Conservation (phyloP, 2,329 filamentous ascomycete genomes). For the Trichoderma sp. region DNA sequence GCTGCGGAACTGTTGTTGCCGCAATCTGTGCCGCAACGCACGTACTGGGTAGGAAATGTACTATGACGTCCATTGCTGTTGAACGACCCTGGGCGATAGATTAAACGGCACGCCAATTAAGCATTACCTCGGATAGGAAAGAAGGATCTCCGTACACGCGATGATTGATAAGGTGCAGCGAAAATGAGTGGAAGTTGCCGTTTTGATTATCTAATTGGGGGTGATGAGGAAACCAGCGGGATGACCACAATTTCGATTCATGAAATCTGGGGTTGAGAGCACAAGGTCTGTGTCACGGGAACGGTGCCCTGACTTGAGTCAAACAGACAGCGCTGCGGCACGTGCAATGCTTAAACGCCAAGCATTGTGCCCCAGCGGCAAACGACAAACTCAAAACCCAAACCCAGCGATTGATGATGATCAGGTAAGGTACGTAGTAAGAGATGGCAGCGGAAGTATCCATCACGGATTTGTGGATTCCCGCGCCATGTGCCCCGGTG, state of each 20-base stretch:
- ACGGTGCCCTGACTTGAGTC: not conserved
- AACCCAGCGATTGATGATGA: not conserved
- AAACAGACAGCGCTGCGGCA: not conserved
- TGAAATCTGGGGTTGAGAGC: not conserved
- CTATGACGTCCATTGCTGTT: not conserved
- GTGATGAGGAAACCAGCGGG: not conserved
- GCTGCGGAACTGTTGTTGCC: not conserved
- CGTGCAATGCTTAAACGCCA: not conserved
- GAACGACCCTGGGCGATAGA: not conserved
- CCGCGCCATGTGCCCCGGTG: slow-evolving; percentile 2
- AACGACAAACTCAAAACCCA: not conserved
- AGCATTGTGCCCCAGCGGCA: not conserved
- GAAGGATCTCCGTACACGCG: not conserved
- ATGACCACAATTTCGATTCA: not conserved
- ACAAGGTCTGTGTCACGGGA: not conserved
- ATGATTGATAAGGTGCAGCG: not conserved
- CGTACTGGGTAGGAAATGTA: not conserved
- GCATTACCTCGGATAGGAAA: not conserved
- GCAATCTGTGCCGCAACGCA: not conserved
- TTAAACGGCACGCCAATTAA: not conserved
- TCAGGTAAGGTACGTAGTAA: not conserved
- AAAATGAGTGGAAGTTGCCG: not conserved
- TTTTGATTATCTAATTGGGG: not conserved
- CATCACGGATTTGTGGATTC: not conserved
- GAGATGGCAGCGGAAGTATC: not conserved